A percentile compares a stretch with the other conserved stretches of the same genome.
Conservation (phyloP, 2,329 filamentous ascomycete genomes). For the Botrytis porri region DNA sequence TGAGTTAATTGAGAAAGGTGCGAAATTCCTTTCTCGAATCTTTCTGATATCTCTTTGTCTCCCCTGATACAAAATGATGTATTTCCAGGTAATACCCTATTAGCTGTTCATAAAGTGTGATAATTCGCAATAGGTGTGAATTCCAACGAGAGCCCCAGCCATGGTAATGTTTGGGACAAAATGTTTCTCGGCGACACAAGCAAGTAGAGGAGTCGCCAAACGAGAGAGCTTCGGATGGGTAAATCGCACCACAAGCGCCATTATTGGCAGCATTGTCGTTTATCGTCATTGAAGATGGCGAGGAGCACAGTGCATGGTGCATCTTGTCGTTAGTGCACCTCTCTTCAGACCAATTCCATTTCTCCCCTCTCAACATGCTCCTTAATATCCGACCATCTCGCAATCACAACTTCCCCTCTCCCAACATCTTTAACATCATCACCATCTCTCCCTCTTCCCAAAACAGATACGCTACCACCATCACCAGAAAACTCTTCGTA, state of each 20-base stretch:
- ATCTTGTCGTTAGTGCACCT: neutral
- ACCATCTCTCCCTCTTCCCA: conserved; percentile 63
- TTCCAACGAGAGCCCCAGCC: neutral
- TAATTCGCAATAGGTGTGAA: too few relatives aligned
- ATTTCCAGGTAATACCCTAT: neutral
- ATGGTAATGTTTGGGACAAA: neutral
- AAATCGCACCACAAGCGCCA: neutral
- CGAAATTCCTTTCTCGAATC: neutral
- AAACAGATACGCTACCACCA: conserved; percentile 77
- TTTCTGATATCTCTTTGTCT: neutral
- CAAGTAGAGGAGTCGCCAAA: neutral
- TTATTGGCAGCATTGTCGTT: neutral
- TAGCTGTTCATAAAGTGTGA: too few relatives aligned
- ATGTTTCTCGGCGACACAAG: neutral
- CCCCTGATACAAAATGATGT: neutral
- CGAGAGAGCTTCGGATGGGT: neutral
- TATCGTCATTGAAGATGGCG: too few relatives aligned
- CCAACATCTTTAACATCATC: conserved; percentile 57
- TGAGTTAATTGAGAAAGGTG: neutral
- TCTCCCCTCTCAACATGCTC: conserved; percentile 26
- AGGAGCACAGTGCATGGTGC: too few relatives aligned
- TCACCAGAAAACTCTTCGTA: conserved; percentile 62
- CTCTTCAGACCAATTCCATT: conserved; percentile 29
- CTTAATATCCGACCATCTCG: conserved; percentile 41
- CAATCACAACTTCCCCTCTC: conserved; percentile 35